Evolutionary conservation across 1,284 basidiomycete species (phyloP), one percentile per base, ranked within the genome.

Genomic region (Trichosporon sp.): DNA sequence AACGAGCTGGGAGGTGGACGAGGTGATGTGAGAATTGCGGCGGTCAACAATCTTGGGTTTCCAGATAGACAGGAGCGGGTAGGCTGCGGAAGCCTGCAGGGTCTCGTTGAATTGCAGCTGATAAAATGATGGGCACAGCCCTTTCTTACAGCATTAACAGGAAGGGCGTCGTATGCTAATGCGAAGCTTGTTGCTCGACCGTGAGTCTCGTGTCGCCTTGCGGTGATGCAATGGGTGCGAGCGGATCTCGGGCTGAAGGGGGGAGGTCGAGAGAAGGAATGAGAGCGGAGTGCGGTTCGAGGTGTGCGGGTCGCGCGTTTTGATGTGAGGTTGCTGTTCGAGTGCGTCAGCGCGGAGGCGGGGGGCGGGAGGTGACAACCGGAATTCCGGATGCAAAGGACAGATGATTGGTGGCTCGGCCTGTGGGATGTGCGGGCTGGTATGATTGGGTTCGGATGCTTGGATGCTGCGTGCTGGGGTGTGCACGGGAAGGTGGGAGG

Each of bases 41-140:
- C 56, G 47, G 56, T 60, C 56, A 32, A 60, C 56, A 60, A 60
- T 60, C 56, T 60, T 60, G 56, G 29, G 56, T 60, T 60, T 51
- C 15, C 56, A 60, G 56, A 31, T n/a, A 60, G 29, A 60, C 27
- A n/a, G 56, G 23, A 60, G 27, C 27, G 56, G 56, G 56, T 18
- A 60, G 27, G 56, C 56, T 60, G 56, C 29, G 56, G 56, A 60
- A 31, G 56, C 56, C 56, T 60, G 56, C 56, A 60, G 56, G 56
- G 56, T 60, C 56, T 18, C 29, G 47, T 51, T 51, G 27, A 60
- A 60, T 60, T 60, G 27, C 56, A 31, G 56, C 18, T 60, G 56
- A 58, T 31, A 60, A 60, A 31, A 60, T 31, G 56, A 31, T n/a
- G 56, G 56, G 27, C 56, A 60, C 27, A n/a, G 56, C 27, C 56